Conservation (phyloP, 495 filamentous ascomycete species). For the Aspergillus egyptiacus region DNA sequence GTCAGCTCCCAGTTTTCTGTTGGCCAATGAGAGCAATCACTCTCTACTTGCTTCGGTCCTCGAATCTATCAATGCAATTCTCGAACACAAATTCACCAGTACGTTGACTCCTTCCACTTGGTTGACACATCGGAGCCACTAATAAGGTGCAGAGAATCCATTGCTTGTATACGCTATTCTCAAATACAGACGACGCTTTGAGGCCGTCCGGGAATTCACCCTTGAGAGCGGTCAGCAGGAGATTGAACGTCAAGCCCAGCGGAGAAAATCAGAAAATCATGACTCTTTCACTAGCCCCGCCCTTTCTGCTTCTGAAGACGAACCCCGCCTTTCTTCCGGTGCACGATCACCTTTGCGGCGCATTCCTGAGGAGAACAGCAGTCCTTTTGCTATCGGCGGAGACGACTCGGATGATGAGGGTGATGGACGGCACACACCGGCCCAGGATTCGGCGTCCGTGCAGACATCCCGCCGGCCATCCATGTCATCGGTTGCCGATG, state of each 20-base stretch:
- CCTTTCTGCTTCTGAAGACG: conserved; percentile 60
- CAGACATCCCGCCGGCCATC: conserved; percentile 68
- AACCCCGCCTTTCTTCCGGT: conserved; percentile 58
- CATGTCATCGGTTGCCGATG: conserved; percentile 65
- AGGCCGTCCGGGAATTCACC: conserved; percentile 84
- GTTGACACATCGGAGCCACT: conserved; percentile 9
- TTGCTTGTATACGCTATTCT: conserved; percentile 78
- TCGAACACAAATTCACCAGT: conserved; percentile 91
- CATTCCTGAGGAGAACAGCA: conserved; percentile 68
- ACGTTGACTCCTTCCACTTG: conserved; percentile 14
- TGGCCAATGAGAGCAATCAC: conserved; percentile 94
- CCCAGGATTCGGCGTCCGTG: conserved; percentile 63
- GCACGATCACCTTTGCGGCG: conserved; percentile 60
- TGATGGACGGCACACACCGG: conserved; percentile 59
- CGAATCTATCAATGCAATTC: conserved; percentile 83
- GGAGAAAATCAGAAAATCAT: conserved; percentile 59
- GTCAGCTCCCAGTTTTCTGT: conserved; percentile 90
- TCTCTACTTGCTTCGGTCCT: conserved; percentile 72
- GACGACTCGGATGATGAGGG: conserved; percentile 75
- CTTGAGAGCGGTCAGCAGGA: conserved; percentile 94
- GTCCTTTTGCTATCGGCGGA: conserved; percentile 83
- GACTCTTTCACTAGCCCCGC: conserved; percentile 33
- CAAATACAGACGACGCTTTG: conserved; percentile 74
- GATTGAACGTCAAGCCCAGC: conserved; percentile 72
- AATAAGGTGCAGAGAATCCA: conserved; percentile 59